Percentiles rank a stretch among this genome's conserved stretches.
phyloP scores from a whole-genome alignment of 345 rosid species.

The Lepidium sativum region DNA sequence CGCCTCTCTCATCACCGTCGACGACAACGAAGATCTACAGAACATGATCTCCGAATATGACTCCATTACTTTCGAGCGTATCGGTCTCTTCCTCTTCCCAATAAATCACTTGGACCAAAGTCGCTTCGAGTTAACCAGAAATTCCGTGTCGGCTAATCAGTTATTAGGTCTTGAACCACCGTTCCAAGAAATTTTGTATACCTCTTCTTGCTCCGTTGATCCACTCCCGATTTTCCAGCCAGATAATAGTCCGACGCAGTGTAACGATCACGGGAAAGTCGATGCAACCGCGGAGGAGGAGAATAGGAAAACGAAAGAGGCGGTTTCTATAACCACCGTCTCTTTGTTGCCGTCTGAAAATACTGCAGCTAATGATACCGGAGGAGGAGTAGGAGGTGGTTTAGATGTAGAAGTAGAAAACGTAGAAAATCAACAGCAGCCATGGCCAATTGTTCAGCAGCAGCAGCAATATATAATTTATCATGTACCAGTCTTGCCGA shows the following conservation, averaged over 20 bases:
- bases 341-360: background rate
- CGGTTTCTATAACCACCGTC: background rate
- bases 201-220: constrained; percentile 4
- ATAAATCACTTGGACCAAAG: background rate
- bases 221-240: background rate
- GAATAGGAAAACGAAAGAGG: background rate
- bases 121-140: background rate
- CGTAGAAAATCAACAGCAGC: background rate
- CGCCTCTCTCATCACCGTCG: constrained; percentile 17
- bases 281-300: background rate
- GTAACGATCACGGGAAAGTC: background rate
- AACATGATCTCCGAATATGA: constrained; percentile 19
- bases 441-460: background rate
- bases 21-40: background rate
- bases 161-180: constrained; percentile 7
- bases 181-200: background rate
- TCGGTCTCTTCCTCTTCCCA: constrained; percentile 20
- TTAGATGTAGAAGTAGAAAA: constrained; percentile 1
- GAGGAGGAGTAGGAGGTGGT: background rate
- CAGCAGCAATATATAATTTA: background rate
- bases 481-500: constrained; percentile 1
- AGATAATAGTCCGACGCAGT: background rate
- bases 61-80: background rate
- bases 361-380: background rate
- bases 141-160: background rate